phyloP scores from a whole-genome alignment of 2,329 filamentous ascomycete genomes.

The Didymella pinodella region DNA sequence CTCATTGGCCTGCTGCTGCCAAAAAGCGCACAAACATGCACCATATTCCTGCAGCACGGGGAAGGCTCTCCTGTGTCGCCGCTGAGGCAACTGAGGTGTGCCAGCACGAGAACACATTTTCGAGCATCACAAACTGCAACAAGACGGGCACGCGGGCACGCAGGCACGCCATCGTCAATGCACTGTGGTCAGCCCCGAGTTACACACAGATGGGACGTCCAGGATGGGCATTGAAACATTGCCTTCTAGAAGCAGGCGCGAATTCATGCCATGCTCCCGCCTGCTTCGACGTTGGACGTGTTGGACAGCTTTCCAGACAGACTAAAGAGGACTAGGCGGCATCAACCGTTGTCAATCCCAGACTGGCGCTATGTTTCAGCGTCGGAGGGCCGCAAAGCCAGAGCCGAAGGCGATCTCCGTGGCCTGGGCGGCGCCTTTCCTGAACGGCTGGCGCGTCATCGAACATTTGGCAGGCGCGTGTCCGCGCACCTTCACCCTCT shows the following conservation, averaged over 20 bases:
- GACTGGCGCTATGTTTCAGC: constrained; percentile 41
- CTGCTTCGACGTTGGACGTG: neutral
- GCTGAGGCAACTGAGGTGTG: constrained; percentile 2
- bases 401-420: constrained; percentile 11
- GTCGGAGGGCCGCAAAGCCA: constrained; percentile 1
- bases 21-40: neutral
- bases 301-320: constrained; percentile 15
- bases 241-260: constrained; percentile 19
- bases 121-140: neutral
- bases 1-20: constrained; percentile 22
- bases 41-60: neutral
- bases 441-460: constrained; percentile 27
- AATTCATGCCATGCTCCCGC: constrained; percentile 20
- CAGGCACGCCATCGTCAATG: neutral
- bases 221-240: constrained; percentile 23
- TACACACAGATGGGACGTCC: constrained; percentile 1
- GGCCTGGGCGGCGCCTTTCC: constrained; percentile 14
- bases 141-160: neutral
- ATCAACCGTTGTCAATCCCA: constrained; percentile 32
- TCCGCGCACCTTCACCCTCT: constrained; percentile 9
- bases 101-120: constrained; percentile 11
- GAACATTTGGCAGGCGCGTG: constrained; percentile 3
- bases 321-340: constrained; percentile 23
- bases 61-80: neutral
- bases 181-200: neutral